These are phyloP conservation scores for Dujonia santamariae DNA, from an alignment of 1,139 yeast species.

Conservation along the genomic window DNA sequence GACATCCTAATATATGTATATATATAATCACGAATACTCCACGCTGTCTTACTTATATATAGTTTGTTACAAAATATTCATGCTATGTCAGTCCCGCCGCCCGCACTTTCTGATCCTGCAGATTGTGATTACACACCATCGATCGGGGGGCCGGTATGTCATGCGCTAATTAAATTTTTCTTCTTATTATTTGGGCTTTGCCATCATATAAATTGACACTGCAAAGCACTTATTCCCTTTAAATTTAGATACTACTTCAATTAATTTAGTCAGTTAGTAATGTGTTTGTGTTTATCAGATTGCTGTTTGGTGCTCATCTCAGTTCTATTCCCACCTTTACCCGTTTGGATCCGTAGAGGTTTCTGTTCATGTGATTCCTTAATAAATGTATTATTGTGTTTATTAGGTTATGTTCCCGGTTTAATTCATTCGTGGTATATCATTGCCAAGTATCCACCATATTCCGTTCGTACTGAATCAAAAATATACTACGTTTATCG, in stretches of 20 bases:
- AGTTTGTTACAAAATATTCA: no score
- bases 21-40: not conserved
- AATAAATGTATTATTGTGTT: conserved; percentile 54
- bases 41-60: not conserved
- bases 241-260: no score
- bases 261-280: conserved; percentile 2
- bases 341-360: conserved; percentile 69
- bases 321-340: conserved; percentile 66
- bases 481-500: conserved; percentile 32
- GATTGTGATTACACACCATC: not conserved
- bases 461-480: conserved; percentile 18
- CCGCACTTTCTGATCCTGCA: no score
- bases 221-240: no score
- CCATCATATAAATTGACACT: not conserved
- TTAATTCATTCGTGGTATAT: conserved; percentile 66
- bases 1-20: conserved; percentile 4
- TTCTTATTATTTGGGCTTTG: not conserved
- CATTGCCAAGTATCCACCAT: conserved; percentile 47
- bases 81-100: no score
- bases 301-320: conserved; percentile 57
- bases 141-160: conserved; percentile 2
- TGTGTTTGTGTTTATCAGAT: conserved; percentile 40
- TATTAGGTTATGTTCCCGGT: conserved; percentile 68
- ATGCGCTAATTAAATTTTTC: conserved; percentile 1
- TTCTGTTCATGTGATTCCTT: conserved; percentile 59